phyloP scores from a whole-genome alignment of 495 filamentous ascomycete genomes.

The Penicilliopsis zonata region DNA sequence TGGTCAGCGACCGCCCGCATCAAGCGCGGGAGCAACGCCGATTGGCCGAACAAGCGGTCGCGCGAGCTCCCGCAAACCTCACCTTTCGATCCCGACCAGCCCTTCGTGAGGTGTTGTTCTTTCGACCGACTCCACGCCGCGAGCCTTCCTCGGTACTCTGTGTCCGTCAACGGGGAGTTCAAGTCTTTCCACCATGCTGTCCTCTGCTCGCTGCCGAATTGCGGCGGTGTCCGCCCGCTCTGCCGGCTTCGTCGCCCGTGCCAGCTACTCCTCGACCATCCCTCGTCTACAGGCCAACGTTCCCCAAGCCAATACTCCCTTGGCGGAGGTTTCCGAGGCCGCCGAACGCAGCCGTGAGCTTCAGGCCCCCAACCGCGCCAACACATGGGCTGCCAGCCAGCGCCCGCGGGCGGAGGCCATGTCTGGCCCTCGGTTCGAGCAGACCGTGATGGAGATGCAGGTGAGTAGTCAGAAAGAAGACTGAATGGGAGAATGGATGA shows the following conservation, averaged over 20 bases:
- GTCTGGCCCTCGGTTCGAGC: slow-evolving; percentile 90
- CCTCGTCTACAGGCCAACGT: slow-evolving; percentile 36
- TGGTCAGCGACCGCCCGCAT: slow-evolving; percentile 13
- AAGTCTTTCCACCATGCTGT: slow-evolving; percentile 40
- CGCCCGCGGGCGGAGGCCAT: slow-evolving; percentile 68
- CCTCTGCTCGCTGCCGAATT: slow-evolving; percentile 39
- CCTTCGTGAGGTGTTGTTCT: too few species aligned
- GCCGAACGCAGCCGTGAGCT: slow-evolving; percentile 45
- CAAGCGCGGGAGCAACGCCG: slow-evolving; percentile 7
- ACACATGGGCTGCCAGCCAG: slow-evolving; percentile 76
- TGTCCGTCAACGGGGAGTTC: slow-evolving; percentile 2
- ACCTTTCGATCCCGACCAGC: slow-evolving; percentile 12
- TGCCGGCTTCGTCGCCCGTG: slow-evolving; percentile 24
- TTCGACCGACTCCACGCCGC: slow-evolving; percentile 12
- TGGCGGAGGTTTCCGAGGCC: slow-evolving; percentile 48
- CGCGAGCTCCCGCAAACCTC: slow-evolving; percentile 14
- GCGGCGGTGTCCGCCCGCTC: slow-evolving; percentile 25
- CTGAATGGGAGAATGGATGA: background rate
- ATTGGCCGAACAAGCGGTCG: slow-evolving; percentile 11
- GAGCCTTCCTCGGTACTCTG: background rate
- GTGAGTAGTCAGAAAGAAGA: slow-evolving; percentile 35
- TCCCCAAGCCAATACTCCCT: slow-evolving; percentile 36
- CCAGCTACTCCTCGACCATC: slow-evolving; percentile 35
- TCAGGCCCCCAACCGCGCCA: slow-evolving; percentile 80
- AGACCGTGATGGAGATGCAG: slow-evolving; percentile 84